Evolutionary conservation across 2,329 filamentous ascomycete species (phyloP).

Genomic region (Calonectria montana): DNA sequence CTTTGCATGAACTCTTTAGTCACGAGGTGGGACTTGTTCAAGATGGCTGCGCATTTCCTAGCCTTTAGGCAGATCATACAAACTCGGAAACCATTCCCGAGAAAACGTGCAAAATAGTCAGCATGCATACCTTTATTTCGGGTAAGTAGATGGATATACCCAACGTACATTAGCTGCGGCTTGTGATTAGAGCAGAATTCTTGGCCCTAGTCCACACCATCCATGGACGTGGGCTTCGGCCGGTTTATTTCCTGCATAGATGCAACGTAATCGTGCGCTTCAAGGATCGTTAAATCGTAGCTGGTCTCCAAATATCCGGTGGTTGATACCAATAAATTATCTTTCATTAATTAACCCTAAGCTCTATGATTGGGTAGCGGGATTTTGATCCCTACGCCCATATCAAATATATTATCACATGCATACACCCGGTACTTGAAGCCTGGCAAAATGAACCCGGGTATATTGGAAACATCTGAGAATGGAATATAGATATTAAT

Average conservation of each 20-base stretch:
- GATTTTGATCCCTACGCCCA: neutral
- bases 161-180: neutral
- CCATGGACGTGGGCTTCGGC: neutral
- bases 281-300: too few relatives aligned
- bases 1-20: neutral
- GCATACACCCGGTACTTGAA: neutral
- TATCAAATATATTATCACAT: neutral
- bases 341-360: neutral
- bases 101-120: neutral
- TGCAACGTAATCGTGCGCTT: too few relatives aligned
- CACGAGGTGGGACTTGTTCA: neutral
- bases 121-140: neutral
- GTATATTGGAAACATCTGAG: neutral
- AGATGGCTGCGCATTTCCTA: neutral
- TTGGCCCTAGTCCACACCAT: neutral
- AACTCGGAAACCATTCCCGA: neutral
- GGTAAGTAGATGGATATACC: neutral
- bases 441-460: neutral
- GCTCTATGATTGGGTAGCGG: neutral
- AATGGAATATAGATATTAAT: neutral
- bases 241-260: neutral
- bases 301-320: neutral
- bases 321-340: neutral
- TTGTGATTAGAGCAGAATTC: neutral
- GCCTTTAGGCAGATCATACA: neutral